These are phyloP conservation scores for Stagonosporopsis chrysanthemi DNA, from an alignment of 2,329 filamentous ascomycete species.

Conservation along the genomic window DNA sequence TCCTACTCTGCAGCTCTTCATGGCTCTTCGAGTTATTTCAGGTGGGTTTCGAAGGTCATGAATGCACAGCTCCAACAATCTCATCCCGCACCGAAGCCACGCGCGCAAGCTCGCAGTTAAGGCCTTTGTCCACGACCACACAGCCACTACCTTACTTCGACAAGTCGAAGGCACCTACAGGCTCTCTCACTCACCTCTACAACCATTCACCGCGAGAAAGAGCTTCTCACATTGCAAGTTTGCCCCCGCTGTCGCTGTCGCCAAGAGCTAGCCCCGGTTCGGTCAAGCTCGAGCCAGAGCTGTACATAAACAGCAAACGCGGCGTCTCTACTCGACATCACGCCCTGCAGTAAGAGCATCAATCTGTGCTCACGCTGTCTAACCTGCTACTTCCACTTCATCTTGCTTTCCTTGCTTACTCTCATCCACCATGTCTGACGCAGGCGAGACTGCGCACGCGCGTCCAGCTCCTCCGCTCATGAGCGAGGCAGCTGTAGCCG, in stretches of 20 bases:
- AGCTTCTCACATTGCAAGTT: neutral
- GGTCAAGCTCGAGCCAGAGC: neutral
- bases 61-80: neutral
- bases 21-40: too few species aligned
- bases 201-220: neutral
- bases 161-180: neutral
- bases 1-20: too few species aligned
- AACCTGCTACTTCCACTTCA: neutral
- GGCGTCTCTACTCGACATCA: neutral
- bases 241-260: neutral
- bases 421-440: constrained; percentile 11
- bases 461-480: constrained; percentile 12
- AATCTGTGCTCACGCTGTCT: neutral
- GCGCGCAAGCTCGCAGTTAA: too few species aligned
- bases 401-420: neutral
- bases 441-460: constrained; percentile 6
- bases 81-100: neutral
- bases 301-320: constrained; percentile 9
- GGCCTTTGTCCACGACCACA: too few species aligned
- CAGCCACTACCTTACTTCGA: neutral
- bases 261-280: neutral
- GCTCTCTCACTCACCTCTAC: constrained; percentile 4
- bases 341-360: neutral
- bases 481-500: constrained; percentile 15
- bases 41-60: too few species aligned